Evolutionary conservation across 805 yeast genomes (phyloP), one percentile per base, ranked within the genome.

Genomic region (Candida multigemmis): DNA sequence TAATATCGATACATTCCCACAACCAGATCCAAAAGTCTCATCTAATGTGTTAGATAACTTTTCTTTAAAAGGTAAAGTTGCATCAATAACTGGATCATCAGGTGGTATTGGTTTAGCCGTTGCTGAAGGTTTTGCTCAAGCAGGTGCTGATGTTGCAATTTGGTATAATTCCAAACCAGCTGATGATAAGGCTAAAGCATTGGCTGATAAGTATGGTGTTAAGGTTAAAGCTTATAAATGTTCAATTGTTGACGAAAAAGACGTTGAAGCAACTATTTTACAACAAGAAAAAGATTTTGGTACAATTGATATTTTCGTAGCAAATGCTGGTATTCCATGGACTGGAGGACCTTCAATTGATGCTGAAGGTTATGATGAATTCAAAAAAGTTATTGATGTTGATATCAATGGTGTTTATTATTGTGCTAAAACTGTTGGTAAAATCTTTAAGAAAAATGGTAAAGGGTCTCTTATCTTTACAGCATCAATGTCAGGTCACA

Each of bases 311-410:
- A 60, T 83, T 15, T 78, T 82, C 44, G 91, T 85, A 24, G 93
- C 93, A 42, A 85, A 85, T 50, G 95, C 95, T 9, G 95, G 95
- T 22, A 74, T 83, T 25, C 76, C 85, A 10, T 84, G 93, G 93
- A 66, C 73, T 13, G 62, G 69, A 16, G 86, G 87, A 13, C 69
- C 69, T 12, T 44, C 49, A 32, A 36, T 58, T 26, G 60, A 60
- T 16, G 61, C 47, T 19, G 51, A 56, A 22, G 59, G 57, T 12
- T 45, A 44, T 23, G 57, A 49, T 13, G 30, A 33, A 3, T 61
- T 59, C 60, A 36, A 54, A 15, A 50, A 50, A 36, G 40, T 61
- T 31, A 42, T 60, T 19, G 58, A 60, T 41, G 45, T 56, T 35
- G 67, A 62, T 38, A 42, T 61, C 36, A 56, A 50, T 27, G 60